These are phyloP conservation scores for Colletotrichum sidae DNA, from an alignment of 2,329 filamentous ascomycete species.

Conservation along the genomic window DNA sequence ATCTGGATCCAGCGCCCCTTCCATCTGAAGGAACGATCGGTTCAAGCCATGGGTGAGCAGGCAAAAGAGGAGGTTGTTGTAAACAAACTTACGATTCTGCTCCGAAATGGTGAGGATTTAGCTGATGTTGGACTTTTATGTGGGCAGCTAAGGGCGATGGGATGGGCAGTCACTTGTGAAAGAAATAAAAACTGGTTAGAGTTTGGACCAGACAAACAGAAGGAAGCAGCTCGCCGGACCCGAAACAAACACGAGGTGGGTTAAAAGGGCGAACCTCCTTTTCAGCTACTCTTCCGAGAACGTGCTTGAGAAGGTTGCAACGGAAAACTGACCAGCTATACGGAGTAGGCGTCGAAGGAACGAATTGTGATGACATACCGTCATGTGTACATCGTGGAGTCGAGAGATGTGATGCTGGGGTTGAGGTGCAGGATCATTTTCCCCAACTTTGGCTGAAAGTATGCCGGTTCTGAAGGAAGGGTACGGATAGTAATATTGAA, in stretches of 20 bases:
- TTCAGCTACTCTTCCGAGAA: no score
- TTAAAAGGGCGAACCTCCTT: background rate
- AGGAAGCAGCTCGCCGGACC: slow-evolving; percentile 9
- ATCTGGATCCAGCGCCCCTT: slow-evolving; percentile 20
- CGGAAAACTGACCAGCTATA: no score
- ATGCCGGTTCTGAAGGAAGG: background rate
- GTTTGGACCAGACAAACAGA: slow-evolving; percentile 11
- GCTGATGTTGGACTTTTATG: background rate
- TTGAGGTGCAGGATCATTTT: slow-evolving; percentile 19
- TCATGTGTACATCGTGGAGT: no score
- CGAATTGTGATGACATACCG: background rate
- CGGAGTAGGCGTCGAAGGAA: background rate
- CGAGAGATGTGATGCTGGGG: slow-evolving; percentile 19
- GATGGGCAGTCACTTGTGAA: slow-evolving; percentile 1
- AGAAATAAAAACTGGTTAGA: slow-evolving; percentile 1
- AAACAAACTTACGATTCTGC: slow-evolving; percentile 28
- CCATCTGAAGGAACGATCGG: slow-evolving; percentile 23
- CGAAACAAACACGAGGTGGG: background rate
- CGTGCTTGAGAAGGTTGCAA: no score
- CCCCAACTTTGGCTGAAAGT: slow-evolving; percentile 3
- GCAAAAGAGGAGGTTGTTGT: background rate
- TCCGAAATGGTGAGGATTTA: slow-evolving; percentile 13
- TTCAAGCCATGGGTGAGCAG: slow-evolving; percentile 13
- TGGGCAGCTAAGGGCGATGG: background rate
- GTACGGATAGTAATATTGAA: background rate